These are phyloP conservation scores for Simmondsia chinensis DNA, from an alignment of 148 eudicot genomes.

Conservation along the genomic window DNA sequence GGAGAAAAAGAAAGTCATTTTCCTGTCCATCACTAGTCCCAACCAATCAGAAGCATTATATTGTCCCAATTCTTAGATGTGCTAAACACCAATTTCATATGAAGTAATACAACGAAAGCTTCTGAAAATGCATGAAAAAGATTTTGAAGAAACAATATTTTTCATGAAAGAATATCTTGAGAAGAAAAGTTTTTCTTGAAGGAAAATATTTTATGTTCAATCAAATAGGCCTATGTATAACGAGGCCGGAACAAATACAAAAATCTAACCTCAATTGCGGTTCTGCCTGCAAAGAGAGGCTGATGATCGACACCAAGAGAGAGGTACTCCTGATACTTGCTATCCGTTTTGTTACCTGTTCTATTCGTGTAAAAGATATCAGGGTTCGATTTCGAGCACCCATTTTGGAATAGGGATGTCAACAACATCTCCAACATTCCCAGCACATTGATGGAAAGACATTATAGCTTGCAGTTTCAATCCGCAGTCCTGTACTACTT, in stretches of 20 bases:
- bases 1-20: too few species aligned
- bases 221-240: background rate
- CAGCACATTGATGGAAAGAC: conserved; percentile 72
- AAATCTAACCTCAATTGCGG: conserved; percentile 47
- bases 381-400: conserved; percentile 56
- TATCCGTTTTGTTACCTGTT: conserved; percentile 70
- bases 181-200: too few species aligned
- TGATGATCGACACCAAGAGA: conserved; percentile 64
- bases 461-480: conserved; percentile 56
- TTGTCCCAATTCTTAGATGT: too few species aligned
- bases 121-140: too few species aligned
- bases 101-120: too few species aligned
- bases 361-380: conserved; percentile 76
- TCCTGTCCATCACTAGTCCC: too few species aligned
- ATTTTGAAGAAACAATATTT: too few species aligned
- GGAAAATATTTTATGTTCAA: background rate
- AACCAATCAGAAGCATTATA: too few species aligned
- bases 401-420: conserved; percentile 78
- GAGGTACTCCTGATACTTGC: conserved; percentile 63
- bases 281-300: conserved; percentile 71
- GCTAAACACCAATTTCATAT: too few species aligned
- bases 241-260: too few species aligned
- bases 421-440: conserved; percentile 32
- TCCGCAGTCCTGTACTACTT: conserved; percentile 31
- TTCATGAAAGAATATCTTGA: too few species aligned